These are phyloP conservation scores for Xylaria telfairii DNA, from an alignment of 495 filamentous ascomycete species.

Conservation along the genomic window DNA sequence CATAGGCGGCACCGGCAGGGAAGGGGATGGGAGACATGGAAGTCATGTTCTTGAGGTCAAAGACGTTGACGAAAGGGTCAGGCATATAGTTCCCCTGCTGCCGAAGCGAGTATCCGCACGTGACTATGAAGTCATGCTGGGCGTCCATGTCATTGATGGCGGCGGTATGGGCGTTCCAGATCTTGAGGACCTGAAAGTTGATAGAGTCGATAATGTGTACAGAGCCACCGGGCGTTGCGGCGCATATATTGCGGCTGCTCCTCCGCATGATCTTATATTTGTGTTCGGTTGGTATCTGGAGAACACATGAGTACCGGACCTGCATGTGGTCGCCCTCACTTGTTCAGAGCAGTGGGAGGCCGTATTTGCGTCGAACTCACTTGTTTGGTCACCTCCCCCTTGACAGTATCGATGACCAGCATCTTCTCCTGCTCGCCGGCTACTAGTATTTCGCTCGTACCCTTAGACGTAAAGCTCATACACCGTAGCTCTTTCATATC, in stretches of 20 bases:
- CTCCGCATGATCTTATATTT: slow-evolving; percentile 91
- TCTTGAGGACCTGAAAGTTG: slow-evolving; percentile 77
- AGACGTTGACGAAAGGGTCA: slow-evolving; percentile 91
- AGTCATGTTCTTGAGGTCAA: slow-evolving; percentile 84
- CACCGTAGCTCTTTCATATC: slow-evolving; percentile 84
- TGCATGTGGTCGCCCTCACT: neutral
- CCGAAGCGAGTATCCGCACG: slow-evolving; percentile 89
- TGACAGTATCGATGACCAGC: slow-evolving; percentile 88
- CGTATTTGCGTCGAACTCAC: slow-evolving; percentile 44
- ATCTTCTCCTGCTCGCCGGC: slow-evolving; percentile 86
- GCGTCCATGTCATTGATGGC: slow-evolving; percentile 95
- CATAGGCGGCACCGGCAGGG: slow-evolving; percentile 87
- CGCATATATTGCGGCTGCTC: slow-evolving; percentile 87
- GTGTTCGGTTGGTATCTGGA: slow-evolving; percentile 69
- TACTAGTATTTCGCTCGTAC: slow-evolving; percentile 78
- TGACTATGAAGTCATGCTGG: slow-evolving; percentile 86
- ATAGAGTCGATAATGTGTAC: slow-evolving; percentile 84
- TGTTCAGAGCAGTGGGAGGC: neutral
- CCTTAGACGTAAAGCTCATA: slow-evolving; percentile 92
- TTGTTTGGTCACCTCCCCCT: slow-evolving; percentile 77
- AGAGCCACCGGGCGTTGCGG: slow-evolving; percentile 81
- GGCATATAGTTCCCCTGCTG: slow-evolving; percentile 65
- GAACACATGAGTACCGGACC: slow-evolving; percentile 26
- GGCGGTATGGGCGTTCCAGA: slow-evolving; percentile 85
- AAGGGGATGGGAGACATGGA: slow-evolving; percentile 91